Evolutionary conservation across 2,329 filamentous ascomycete genomes (phyloP).

Genomic region (Pestalotiopsis sp.): DNA sequence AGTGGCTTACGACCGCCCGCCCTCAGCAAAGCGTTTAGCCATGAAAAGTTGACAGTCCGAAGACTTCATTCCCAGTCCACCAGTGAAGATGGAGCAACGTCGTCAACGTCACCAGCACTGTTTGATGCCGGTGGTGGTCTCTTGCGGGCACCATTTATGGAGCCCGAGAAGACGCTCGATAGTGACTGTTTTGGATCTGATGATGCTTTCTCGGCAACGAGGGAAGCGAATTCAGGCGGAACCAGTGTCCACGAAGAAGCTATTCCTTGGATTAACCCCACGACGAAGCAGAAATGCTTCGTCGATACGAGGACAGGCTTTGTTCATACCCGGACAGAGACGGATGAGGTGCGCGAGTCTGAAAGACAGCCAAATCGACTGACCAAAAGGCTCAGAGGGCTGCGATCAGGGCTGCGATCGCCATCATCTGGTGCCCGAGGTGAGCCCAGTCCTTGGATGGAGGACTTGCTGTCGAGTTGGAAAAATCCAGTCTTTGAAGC

Average conservation of each 20-base stretch:
- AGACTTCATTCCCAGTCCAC: neutral
- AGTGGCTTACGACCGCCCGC: conserved; percentile 24
- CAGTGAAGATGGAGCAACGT: neutral
- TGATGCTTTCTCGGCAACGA: conserved; percentile 9
- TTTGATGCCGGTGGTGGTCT: conserved; percentile 44
- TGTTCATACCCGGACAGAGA: conserved; percentile 28
- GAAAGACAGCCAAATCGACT: conserved; percentile 20
- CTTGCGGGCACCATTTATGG: conserved; percentile 47
- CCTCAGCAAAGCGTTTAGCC: neutral
- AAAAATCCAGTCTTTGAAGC: conserved; percentile 74
- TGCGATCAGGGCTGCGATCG: conserved; percentile 19
- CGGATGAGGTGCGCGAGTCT: conserved; percentile 35
- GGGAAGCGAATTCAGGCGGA: conserved; percentile 1
- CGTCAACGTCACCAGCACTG: conserved; percentile 25
- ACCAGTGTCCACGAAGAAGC: conserved; percentile 34
- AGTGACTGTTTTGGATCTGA: neutral
- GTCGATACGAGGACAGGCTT: conserved; percentile 62
- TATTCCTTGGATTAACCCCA: conserved; percentile 63
- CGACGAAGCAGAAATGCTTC: conserved; percentile 51
- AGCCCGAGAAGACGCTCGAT: conserved; percentile 23
- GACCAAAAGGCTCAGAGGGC: conserved; percentile 17
- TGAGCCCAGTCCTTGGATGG: conserved; percentile 54
- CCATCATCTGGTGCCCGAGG: conserved; percentile 17
- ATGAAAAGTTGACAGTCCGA: neutral
- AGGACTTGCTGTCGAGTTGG: conserved; percentile 66